Evolutionary conservation across 306 rosid genomes (phyloP).

Genomic region (Quercus dentata): DNA sequence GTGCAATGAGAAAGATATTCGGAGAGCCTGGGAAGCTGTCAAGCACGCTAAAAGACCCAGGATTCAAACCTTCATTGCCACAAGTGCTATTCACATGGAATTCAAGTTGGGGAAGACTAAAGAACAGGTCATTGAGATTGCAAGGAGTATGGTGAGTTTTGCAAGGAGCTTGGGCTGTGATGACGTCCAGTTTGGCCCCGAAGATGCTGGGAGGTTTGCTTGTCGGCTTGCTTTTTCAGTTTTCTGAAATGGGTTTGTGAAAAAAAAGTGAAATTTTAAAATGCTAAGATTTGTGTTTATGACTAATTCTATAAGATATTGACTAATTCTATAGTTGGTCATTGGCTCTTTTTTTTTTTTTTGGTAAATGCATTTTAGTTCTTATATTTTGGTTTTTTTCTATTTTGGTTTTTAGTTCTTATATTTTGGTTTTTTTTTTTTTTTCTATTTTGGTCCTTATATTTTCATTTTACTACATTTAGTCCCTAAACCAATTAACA

Average conservation of each 20-base stretch:
- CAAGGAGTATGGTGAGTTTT: constrained; percentile 68
- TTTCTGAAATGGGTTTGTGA: too few species aligned
- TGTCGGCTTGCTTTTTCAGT: too few species aligned
- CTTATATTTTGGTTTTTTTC: too few species aligned
- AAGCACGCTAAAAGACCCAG: constrained; percentile 76
- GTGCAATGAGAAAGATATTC: constrained; percentile 79
- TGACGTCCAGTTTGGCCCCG: constrained; percentile 91
- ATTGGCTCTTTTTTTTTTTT: neutral
- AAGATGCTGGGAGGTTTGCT: constrained; percentile 88
- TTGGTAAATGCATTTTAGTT: too few species aligned
- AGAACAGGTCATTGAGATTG: constrained; percentile 66
- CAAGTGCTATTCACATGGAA: constrained; percentile 87
- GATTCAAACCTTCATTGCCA: constrained; percentile 87
- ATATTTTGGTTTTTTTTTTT: too few species aligned
- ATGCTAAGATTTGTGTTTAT: too few species aligned
- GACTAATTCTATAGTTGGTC: neutral
- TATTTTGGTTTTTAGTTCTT: too few species aligned
- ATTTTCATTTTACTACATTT: too few species aligned
- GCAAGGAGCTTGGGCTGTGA: constrained; percentile 87
- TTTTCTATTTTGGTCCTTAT: too few species aligned
- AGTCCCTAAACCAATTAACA: too few species aligned
- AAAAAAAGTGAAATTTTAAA: too few species aligned
- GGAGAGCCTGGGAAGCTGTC: constrained; percentile 91
- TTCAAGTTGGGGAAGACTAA: constrained; percentile 69
- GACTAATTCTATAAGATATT: too few species aligned